Base-by-base conservation (phyloP, 768 basidiomycete genomes). In the Lactarius deliciosus region DNA sequence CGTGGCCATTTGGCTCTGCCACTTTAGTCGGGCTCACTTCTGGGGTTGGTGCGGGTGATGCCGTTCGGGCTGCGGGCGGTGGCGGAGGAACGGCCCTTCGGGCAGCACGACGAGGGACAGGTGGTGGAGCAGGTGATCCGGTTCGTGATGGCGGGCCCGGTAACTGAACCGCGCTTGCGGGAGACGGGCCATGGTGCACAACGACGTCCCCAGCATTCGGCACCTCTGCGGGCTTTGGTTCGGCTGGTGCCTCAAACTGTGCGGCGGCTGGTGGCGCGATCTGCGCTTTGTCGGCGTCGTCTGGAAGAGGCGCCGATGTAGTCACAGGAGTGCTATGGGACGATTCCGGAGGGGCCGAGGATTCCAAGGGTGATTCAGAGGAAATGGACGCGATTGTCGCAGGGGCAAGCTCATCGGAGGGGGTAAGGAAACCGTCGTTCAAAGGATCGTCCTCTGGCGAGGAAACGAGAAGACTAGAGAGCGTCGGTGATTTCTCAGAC, bases 51-150 rank as follows among this genome's bases (percentile, higher is more conserved):
- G 40, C 25, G 28, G 55, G 13, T 18, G 65, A 25, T 1, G 60
- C 63, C 1, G 40, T 20, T 53, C 60, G 57, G 15, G 3, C 40
- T 36, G 32, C 40, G 8, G 63, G 53, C 1, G 66, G 69, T 10
- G 40, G 66, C 0, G 66, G 68, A 15, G 36, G 61, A 68, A 61
- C 64, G 13, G 80, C 77, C 15, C 81, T 72, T 25, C 89, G 81
- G 1, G 82, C 85, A 0, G 89, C 89, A 55, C 89, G 79, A 50
- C 86, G 81, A 0, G 89, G 89, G 28, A 91, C 74, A 2, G 89
- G 89, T 0, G 89, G 89, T 7, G 78, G 77, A 3, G 73, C 77
- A 57, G 83, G 81, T 5, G 81, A 81, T 15, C 72, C 72, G 4
- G 71, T 61, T 40, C 68, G 62, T n/a, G 68, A 61, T 41, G 28